Conservation (phyloP, 495 filamentous ascomycete genomes). For the Penicillium crystallinum region DNA sequence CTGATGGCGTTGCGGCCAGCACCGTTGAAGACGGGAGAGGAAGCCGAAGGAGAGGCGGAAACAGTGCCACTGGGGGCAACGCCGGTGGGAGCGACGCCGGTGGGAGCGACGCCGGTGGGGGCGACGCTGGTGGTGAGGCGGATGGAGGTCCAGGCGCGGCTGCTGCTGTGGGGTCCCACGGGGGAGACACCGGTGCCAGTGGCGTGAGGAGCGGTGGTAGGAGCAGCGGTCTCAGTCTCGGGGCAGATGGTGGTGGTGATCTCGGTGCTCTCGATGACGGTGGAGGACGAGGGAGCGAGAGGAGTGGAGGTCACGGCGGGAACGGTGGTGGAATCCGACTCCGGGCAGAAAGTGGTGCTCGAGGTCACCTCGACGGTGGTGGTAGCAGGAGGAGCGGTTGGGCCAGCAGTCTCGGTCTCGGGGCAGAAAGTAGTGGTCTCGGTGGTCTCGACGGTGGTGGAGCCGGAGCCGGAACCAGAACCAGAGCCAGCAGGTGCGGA, state of each 20-base stretch:
- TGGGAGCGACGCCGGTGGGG: slow-evolving; percentile 15
- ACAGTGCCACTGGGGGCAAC: slow-evolving; percentile 16
- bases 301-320: neutral
- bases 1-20: slow-evolving; percentile 43
- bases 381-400: slow-evolving; percentile 5
- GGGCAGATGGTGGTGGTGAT: slow-evolving; percentile 23
- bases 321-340: slow-evolving; percentile 3
- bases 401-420: slow-evolving; percentile 11
- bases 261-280: slow-evolving; percentile 18
- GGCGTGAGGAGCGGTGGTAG: slow-evolving; percentile 8
- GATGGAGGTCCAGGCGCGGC: slow-evolving; percentile 9
- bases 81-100: too few species aligned
- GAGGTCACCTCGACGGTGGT: slow-evolving; percentile 21
- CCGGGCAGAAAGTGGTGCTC: slow-evolving; percentile 14
- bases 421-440: too few species aligned
- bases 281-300: slow-evolving; percentile 3
- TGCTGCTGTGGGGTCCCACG: slow-evolving; percentile 11
- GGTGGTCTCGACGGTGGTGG: slow-evolving; percentile 8
- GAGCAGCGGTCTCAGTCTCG: slow-evolving; percentile 14
- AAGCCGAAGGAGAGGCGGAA: slow-evolving; percentile 23
- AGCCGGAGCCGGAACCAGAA: slow-evolving; percentile 7
- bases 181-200: slow-evolving; percentile 18
- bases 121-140: slow-evolving; percentile 16
- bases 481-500: slow-evolving; percentile 35
- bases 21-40: slow-evolving; percentile 36